These are phyloP conservation scores for Sugiyamaella sp. DNA, from an alignment of 1,139 yeast species.

Conservation along the genomic window DNA sequence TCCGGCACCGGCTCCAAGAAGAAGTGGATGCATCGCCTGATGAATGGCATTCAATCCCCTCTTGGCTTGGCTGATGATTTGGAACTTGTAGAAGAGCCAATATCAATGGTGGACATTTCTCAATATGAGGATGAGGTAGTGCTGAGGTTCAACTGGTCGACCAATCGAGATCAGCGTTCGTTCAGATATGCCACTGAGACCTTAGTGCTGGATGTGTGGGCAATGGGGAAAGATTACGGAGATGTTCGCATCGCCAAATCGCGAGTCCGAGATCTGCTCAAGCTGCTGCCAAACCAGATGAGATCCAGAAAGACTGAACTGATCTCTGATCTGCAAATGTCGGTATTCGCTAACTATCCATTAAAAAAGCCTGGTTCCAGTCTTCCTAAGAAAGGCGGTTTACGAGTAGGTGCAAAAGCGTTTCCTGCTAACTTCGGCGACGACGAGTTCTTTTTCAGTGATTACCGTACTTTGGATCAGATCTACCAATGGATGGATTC, in stretches of 20 bases:
- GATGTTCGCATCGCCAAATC: constrained; percentile 38
- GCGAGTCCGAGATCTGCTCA: constrained; percentile 36
- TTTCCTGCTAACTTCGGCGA: not conserved
- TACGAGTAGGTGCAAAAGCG: not conserved
- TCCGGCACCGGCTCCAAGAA: not conserved
- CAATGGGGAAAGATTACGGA: constrained; percentile 31
- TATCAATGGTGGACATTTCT: constrained; percentile 29
- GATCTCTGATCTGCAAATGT: constrained; percentile 39
- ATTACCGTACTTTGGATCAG: constrained; percentile 68
- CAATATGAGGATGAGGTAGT: constrained; percentile 58
- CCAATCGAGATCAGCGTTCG: constrained; percentile 33
- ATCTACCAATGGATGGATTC: constrained; percentile 70
- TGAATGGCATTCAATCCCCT: constrained; percentile 25
- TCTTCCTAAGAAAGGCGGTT: not conserved
- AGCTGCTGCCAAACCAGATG: constrained; percentile 38
- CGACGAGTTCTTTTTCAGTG: constrained; percentile 56
- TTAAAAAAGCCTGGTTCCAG: constrained; percentile 19
- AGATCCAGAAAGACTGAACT: constrained; percentile 32
- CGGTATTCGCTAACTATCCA: constrained; percentile 38
- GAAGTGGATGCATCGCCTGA: constrained; percentile 11
- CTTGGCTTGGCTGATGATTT: constrained; percentile 1
- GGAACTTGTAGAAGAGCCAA: constrained; percentile 10
- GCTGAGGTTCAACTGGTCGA: constrained; percentile 48
- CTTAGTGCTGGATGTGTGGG: constrained; percentile 46
- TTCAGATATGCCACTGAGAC: constrained; percentile 38